Evolutionary conservation across 139 green algal species (phyloP).

Genomic region (Chlamydomonas applanata): DNA sequence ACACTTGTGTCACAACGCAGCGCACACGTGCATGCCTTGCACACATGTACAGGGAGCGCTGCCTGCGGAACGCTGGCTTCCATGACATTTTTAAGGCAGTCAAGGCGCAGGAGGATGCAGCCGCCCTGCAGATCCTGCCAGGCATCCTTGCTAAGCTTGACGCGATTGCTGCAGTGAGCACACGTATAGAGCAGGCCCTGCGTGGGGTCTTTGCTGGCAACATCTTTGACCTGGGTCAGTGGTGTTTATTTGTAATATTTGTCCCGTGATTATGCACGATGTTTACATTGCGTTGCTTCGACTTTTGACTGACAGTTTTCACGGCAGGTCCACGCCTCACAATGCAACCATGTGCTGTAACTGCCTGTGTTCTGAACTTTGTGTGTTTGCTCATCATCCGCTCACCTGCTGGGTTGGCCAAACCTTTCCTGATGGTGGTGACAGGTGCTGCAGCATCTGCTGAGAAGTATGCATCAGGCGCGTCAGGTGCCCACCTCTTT

Average conservation of each 20-base stretch:
- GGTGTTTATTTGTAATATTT: no score
- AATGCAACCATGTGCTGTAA: no score
- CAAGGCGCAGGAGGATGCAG: conserved; percentile 70
- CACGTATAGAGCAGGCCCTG: conserved; percentile 47
- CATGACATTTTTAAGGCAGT: conserved; percentile 66
- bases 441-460: conserved; percentile 42
- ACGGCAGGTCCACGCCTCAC: no score
- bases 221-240: conserved; percentile 85
- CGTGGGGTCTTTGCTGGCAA: conserved; percentile 79
- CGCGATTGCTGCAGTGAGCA: neutral
- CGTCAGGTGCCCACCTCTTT: conserved; percentile 31
- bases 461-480: conserved; percentile 32
- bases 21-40: no score
- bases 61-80: conserved; percentile 57
- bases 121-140: conserved; percentile 65
- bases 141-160: conserved; percentile 40
- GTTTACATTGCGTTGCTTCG: no score
- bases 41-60: conserved; percentile 52
- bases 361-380: no score
- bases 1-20: no score
- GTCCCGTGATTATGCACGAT: no score
- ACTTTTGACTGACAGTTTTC: no score
- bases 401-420: no score
- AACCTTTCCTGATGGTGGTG: no score
- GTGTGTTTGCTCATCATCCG: no score